Evolutionary conservation across 768 basidiomycete genomes (phyloP), one percentile per base, ranked within the genome.

Genomic region (Rhodotorula toruloides): DNA sequence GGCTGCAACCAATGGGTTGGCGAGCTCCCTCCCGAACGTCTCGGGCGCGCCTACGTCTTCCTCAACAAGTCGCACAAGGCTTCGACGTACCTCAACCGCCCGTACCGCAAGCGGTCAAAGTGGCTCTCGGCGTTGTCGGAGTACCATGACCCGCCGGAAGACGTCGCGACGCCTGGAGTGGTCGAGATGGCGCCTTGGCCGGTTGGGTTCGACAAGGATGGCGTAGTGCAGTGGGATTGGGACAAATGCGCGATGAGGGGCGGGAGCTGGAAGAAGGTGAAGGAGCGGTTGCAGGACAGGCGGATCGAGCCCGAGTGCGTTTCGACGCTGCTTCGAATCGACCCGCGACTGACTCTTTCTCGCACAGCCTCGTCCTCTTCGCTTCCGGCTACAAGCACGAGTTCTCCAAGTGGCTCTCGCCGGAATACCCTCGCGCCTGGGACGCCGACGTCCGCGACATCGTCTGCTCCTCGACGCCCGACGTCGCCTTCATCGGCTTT

Each of bases 11-110:
- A 85, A 78, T 85, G 84, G 84, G 83, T 82, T 25, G 84, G 84
- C 3, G 83, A 84, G 72, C 77, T 84, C 3, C 82, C 82, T 25
- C 78, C 80, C 0, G 81, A 82, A 32, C 77, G 83, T 39, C 78
- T 84, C 34, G 85, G 85, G 3, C 76, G 85, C 52, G 84, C 85
- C 25, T 86, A 85, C 74, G 84, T 84, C 34, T 86, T 86, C 74
- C 76, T 86, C 59, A 85, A 84, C 58, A 67, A 84, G 80, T 83
- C 82, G 4, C 81, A 81, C 70, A 82, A 81, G 72, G 84, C 83
- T 10, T 83, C 85, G 82, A 81, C 82, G 13, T 86, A 83, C 75
- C 54, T 74, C 57, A 85, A 85, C 71, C 79, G 82, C 22, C 84
- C 84, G 6, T 85, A 82, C 73, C 77, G 80, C 17, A 21, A 40